Conservation (phyloP, 176 grass and related monocot genomes). For the Elymus sibiricus region DNA sequence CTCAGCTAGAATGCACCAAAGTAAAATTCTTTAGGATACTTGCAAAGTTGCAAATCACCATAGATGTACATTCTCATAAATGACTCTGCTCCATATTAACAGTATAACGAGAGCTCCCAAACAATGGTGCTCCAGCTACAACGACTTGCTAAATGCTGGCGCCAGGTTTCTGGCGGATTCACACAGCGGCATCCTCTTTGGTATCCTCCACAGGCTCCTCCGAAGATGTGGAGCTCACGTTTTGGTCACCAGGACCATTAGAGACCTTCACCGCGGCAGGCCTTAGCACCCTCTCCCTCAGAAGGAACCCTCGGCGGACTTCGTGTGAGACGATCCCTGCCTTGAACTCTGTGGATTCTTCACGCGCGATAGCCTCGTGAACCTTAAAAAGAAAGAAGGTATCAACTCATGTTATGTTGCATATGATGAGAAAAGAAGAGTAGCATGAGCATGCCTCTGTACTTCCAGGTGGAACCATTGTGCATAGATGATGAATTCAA, state of each 20-base stretch:
- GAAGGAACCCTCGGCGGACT: slow-evolving; percentile 58
- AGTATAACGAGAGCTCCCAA: slow-evolving; percentile 19
- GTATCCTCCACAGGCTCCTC: slow-evolving; percentile 23
- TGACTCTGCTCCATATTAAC: not conserved
- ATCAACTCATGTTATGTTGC: not conserved
- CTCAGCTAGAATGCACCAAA: not conserved
- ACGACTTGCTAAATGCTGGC: not conserved
- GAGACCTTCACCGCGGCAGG: slow-evolving; percentile 82
- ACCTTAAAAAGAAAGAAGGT: slow-evolving; percentile 40
- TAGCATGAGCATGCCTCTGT: not conserved
- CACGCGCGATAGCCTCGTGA: slow-evolving; percentile 76
- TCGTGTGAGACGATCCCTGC: slow-evolving; percentile 71
- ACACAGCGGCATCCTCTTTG: slow-evolving; percentile 34
- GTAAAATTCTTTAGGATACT: not conserved
- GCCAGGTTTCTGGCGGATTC: slow-evolving; percentile 15
- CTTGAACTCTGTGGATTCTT: slow-evolving; percentile 77
- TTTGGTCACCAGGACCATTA: slow-evolving; percentile 37
- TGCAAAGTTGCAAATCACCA: not conserved
- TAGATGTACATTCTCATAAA: not conserved
- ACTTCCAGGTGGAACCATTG: not conserved
- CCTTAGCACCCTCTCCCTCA: slow-evolving; percentile 64
- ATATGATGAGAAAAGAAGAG: not conserved
- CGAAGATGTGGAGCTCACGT: not conserved
- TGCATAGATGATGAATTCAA: not conserved
- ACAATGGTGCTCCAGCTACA: slow-evolving; percentile 19